Evolutionary conservation across 805 yeast genomes (phyloP).

Genomic region (Schwanniomyces polymorphus): DNA sequence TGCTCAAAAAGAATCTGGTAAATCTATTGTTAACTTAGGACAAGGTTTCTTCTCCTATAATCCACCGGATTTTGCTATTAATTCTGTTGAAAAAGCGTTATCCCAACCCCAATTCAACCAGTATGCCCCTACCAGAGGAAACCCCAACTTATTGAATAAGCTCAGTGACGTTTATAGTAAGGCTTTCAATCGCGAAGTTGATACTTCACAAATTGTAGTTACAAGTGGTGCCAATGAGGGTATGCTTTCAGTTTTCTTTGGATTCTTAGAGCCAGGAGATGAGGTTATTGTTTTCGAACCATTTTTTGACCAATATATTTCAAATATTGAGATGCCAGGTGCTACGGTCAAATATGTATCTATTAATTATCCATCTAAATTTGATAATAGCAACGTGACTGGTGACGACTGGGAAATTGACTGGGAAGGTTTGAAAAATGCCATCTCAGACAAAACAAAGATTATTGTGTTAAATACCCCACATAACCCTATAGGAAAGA

Average conservation of each 20-base stretch:
- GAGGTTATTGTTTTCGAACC: constrained; percentile 97
- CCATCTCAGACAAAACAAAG: constrained; percentile 76
- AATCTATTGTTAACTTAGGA: constrained; percentile 84
- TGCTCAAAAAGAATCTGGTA: constrained; percentile 67
- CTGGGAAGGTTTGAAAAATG: constrained; percentile 70
- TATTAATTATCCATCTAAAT: constrained; percentile 77
- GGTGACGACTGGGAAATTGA: constrained; percentile 90
- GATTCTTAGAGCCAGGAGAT: constrained; percentile 82
- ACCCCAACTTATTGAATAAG: constrained; percentile 70
- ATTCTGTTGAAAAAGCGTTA: constrained; percentile 77
- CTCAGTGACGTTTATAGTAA: constrained; percentile 72
- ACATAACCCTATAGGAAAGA: constrained; percentile 94
- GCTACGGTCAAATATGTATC: constrained; percentile 89
- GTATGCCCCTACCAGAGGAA: constrained; percentile 89
- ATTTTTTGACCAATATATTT: constrained; percentile 93
- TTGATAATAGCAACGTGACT: constrained; percentile 58
- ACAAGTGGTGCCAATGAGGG: constrained; percentile 99
- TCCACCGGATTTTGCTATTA: constrained; percentile 91
- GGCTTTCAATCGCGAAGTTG: constrained; percentile 56
- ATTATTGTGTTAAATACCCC: constrained; percentile 90
- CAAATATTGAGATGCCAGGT: constrained; percentile 91
- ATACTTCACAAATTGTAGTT: constrained; percentile 65
- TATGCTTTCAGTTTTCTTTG: constrained; percentile 80
- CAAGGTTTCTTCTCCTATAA: constrained; percentile 97
- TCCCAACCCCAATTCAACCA: constrained; percentile 78